Evolutionary conservation across 495 filamentous ascomycete species (phyloP).

Genomic region (Elasticomyces elasticus): DNA sequence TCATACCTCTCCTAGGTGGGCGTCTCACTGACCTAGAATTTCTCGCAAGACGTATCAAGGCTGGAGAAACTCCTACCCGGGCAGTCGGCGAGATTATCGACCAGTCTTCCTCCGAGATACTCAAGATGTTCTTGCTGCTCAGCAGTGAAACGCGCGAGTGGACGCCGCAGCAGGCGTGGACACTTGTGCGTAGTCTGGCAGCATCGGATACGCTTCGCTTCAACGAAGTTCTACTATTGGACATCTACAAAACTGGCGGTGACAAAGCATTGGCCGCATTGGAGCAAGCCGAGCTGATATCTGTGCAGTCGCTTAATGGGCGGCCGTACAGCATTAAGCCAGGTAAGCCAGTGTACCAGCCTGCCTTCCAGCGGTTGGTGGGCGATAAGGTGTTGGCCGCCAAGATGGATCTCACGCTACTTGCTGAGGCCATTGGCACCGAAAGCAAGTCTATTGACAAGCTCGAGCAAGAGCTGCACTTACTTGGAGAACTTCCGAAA

Average conservation of each 20-base stretch:
- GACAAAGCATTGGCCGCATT: conserved; percentile 68
- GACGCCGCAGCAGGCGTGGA: conserved; percentile 81
- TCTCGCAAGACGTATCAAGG: conserved; percentile 79
- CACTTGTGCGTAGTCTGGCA: conserved; percentile 66
- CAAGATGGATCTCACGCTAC: conserved; percentile 61
- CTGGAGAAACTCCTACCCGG: conserved; percentile 71
- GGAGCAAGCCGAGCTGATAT: conserved; percentile 80
- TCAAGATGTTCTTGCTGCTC: conserved; percentile 78
- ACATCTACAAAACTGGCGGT: conserved; percentile 58
- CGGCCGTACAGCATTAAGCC: conserved; percentile 67
- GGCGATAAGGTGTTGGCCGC: conserved; percentile 62
- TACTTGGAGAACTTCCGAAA: conserved; percentile 50
- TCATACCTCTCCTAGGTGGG: conserved; percentile 74
- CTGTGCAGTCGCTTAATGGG: conserved; percentile 59
- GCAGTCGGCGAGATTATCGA: conserved; percentile 86
- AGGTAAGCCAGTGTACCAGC: conserved; percentile 78
- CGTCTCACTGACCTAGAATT: conserved; percentile 90
- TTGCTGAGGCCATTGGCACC: conserved; percentile 54
- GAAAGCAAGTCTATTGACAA: conserved; percentile 70
- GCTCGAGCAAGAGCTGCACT: conserved; percentile 64
- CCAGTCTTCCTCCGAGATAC: conserved; percentile 75
- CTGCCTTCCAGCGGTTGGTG: conserved; percentile 63
- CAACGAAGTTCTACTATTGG: conserved; percentile 68
- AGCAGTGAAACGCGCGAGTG: conserved; percentile 47
- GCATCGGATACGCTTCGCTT: conserved; percentile 54